Conservation (phyloP, 2,329 filamentous ascomycete genomes). For the Helotiales sp. region DNA sequence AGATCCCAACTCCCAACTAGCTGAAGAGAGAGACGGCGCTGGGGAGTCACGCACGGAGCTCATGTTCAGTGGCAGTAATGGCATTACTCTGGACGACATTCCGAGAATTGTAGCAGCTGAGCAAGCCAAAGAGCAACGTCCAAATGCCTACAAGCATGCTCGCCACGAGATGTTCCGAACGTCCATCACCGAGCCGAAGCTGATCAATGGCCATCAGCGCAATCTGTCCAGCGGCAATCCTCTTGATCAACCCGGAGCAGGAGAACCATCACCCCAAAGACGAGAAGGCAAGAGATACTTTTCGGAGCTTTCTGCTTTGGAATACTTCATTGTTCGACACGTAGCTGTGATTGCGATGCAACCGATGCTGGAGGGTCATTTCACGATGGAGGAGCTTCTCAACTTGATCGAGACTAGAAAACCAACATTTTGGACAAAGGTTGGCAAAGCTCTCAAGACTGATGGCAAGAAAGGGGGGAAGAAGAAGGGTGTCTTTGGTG, state of each 20-base stretch:
- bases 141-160: conserved; percentile 77
- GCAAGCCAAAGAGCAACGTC: conserved; percentile 88
- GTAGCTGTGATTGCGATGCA: conserved; percentile 95
- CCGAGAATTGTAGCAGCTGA: conserved; percentile 94
- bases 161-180: conserved; percentile 69
- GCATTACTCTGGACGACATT: conserved; percentile 93
- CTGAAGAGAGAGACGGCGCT: conserved; percentile 75
- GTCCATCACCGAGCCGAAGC: conserved; percentile 63
- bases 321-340: conserved; percentile 97
- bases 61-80: conserved; percentile 89
- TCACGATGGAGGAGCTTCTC: conserved; percentile 91
- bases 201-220: conserved; percentile 72
- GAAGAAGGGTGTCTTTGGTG: conserved; percentile 93
- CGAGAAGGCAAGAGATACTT: conserved; percentile 77
- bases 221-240: conserved; percentile 64
- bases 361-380: conserved; percentile 85
- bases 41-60: conserved; percentile 75
- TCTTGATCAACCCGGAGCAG: conserved; percentile 49
- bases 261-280: conserved; percentile 57
- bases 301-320: conserved; percentile 90
- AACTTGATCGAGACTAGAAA: conserved; percentile 93
- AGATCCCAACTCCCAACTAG: conserved; percentile 72
- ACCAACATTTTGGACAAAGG: conserved; percentile 96
- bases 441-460: conserved; percentile 94
- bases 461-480: conserved; percentile 78